phyloP scores from a whole-genome alignment of 805 yeast genomes.

The Cyberlindnera misumaiensis region DNA sequence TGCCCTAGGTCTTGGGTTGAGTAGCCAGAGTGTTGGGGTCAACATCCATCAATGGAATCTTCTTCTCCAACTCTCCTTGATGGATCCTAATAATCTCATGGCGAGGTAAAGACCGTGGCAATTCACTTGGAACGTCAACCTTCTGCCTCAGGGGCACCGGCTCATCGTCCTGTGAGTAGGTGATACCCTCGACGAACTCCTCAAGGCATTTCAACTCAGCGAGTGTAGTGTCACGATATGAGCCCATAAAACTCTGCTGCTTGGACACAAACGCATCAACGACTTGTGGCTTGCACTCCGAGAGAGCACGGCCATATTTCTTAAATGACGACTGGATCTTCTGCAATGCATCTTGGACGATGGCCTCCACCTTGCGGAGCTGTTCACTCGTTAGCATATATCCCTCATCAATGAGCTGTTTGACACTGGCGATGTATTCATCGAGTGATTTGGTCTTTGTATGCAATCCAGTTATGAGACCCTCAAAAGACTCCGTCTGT shows the following conservation, averaged over 20 bases:
- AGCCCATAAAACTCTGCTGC: constrained; percentile 4
- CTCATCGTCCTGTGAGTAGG: constrained; percentile 7
- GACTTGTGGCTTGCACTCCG: constrained; percentile 12
- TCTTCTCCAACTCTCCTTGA: not conserved
- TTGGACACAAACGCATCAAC: constrained; percentile 11
- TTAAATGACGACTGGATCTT: constrained; percentile 10
- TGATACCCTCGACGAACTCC: constrained; percentile 2
- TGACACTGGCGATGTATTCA: constrained; percentile 7
- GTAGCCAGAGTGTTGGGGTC: not conserved
- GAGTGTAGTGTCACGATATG: constrained; percentile 6
- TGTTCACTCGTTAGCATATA: constrained; percentile 11
- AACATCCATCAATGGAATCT: not conserved
- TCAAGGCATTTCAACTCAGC: constrained; percentile 4
- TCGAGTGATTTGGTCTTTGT: constrained; percentile 8
- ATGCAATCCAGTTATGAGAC: constrained; percentile 6
- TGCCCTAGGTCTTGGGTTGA: no score
- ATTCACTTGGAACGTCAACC: constrained; percentile 1
- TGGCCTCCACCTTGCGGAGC: constrained; percentile 8
- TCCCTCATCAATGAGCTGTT: constrained; percentile 10
- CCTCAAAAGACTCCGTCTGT: not conserved
- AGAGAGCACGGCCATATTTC: constrained; percentile 7
- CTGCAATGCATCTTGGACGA: constrained; percentile 9
- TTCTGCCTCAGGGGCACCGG: constrained; percentile 19
- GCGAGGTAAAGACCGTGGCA: constrained; percentile 9
- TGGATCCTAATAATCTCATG: constrained; percentile 1